Evolutionary conservation across 2,329 filamentous ascomycete genomes (phyloP), one percentile per base, ranked within the genome.

Genomic region (Penicillium sp.): DNA sequence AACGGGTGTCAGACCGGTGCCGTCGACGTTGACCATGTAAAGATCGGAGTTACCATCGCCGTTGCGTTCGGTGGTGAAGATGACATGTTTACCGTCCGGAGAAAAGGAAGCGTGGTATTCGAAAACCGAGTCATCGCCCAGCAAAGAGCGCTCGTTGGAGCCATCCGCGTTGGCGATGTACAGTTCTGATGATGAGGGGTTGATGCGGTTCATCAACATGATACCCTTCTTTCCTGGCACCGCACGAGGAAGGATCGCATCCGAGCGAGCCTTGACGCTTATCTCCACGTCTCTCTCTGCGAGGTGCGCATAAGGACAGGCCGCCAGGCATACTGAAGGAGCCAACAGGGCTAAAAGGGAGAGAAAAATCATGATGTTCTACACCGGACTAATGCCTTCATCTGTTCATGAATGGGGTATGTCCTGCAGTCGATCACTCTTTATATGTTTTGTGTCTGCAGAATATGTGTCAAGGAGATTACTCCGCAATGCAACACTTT

Each of bases 91-190:
- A 4, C 73, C 73, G 39, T 76, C 73, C 0, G 67, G 64, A 0
- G 74, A 76, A 59, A 69, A 78, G 4, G 62, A 59, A 3, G 68
- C 71, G 47, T 77, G 76, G 55, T 74, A 77, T 18, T 78, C 75
- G 58, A 65, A 65, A 35, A 51, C 39, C 18, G 54, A 27, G 27
- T 70, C 53, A 9, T 61, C 56, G 7, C 23, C 26, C 38, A 77
- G 52, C 10, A 77, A 59, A 23, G 66, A 55, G 3, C 63, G 67
- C 44, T 71, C 72, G 47, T 76, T 70, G 51, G 60, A 73, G 19
- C 75, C 75, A 52, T 78, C 72, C 1, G 67, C 63, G 49, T 76
- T 67, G 30, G 74, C 69, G 5, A 77, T 60, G 35, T 67, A 69
- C 2, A 66, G 53, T 27, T 63, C 27, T 1, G 61, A 67, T 1